Percentiles rank a stretch among this genome's conserved stretches.
Conservation (phyloP, 2,329 filamentous ascomycete species). For the Colletotrichum magnum region DNA sequence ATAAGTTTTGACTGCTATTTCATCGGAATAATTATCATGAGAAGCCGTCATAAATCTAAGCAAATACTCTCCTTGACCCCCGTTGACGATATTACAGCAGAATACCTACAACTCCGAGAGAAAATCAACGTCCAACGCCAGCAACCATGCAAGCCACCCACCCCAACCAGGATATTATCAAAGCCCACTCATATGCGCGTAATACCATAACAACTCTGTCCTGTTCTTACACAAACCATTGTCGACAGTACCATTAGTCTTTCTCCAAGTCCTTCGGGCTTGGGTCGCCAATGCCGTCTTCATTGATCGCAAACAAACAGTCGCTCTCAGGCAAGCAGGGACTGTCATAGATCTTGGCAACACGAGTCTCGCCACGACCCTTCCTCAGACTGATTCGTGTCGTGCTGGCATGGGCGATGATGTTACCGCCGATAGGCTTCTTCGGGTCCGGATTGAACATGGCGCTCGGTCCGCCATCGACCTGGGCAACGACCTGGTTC, state of each 20-base stretch:
- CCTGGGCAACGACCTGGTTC: slow-evolving; percentile 98
- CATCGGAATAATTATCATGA: background rate
- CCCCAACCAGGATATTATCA: slow-evolving; percentile 9
- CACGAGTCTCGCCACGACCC: slow-evolving; percentile 92
- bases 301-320: slow-evolving; percentile 95
- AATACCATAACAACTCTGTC: slow-evolving; percentile 9
- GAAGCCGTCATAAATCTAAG: slow-evolving; percentile 1
- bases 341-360: slow-evolving; percentile 99
- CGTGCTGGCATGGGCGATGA: slow-evolving; percentile 97
- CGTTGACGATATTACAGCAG: background rate
- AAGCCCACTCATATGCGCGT: slow-evolving; percentile 33
- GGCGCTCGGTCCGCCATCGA: slow-evolving; percentile 93
- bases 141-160: slow-evolving; percentile 44
- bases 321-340: slow-evolving; percentile 97
- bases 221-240: background rate
- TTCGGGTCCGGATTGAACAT: slow-evolving; percentile 99
- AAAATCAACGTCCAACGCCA: slow-evolving; percentile 48
- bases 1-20: background rate
- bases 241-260: slow-evolving; percentile 60
- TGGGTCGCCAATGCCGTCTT: slow-evolving; percentile 96
- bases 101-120: slow-evolving; percentile 28
- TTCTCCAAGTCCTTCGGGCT: slow-evolving; percentile 96
- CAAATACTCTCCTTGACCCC: slow-evolving; percentile 9
- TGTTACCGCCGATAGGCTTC: slow-evolving; percentile 98
- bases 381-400: slow-evolving; percentile 96